Base-by-base conservation (phyloP, 2,329 filamentous ascomycete species). In the Mariannaea elegans region DNA sequence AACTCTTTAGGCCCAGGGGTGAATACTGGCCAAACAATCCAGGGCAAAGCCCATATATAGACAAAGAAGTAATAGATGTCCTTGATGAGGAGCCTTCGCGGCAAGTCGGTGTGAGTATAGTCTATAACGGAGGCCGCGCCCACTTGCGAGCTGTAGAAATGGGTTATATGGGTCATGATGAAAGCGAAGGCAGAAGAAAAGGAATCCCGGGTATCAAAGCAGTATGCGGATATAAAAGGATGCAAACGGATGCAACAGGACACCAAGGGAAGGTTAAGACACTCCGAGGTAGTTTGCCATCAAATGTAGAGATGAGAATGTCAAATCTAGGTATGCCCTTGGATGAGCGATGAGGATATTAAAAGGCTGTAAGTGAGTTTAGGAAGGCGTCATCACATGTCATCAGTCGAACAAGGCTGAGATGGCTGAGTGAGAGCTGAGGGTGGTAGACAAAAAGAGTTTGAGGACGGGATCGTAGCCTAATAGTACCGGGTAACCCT, bases 81-180 rank as follows among this genome's bases (percentile, higher is more conserved):
- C 72, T 79, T 82, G 44, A 76, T 71, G 49, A 87, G 73, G 47
- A 87, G 78, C 44, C 71, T 79, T 72, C 77, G 80, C 1, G 84
- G 84, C 65, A 79, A 75, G 65, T 87, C 84, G 8, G 86, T 89
- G 72, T 89, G 87, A 65, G 80, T 79, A 73, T 87, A 87, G 74
- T 82, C 85, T 72, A 85, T 86, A 68, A 86, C 81, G n/a, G 80
- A 79, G 52, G 78, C 73, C 61, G 82, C 84, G 56, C 85, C 85
- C 44, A 87, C 76, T 70, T 88, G 86, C 3, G 84, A 87, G 62
- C 81, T 82, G 68, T 85, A 84, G 74, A 86, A 87, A 50, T 82
- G 77, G 38, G 81, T 86, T 47, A 64, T 64, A 7, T 63, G 57
- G 52, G 63, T 65, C 74, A 77, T 77, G 61, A 36, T 53, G 21